Evolutionary conservation across 2,329 filamentous ascomycete genomes (phyloP).

Genomic region (Exophiala bonariae): DNA sequence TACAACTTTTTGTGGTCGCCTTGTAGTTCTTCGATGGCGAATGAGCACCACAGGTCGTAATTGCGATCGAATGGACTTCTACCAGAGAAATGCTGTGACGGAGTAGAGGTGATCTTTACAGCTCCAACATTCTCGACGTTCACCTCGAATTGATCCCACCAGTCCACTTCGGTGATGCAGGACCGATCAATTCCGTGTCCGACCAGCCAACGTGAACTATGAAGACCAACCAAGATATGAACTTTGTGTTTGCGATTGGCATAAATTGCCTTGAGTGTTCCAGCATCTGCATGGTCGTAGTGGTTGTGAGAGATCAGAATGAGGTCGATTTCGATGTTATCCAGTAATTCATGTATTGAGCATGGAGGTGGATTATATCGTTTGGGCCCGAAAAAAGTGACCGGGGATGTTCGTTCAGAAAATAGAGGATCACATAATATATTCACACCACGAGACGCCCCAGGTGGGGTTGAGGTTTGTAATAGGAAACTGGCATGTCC

Average conservation of each 20-base stretch:
- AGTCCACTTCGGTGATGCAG: slow-evolving; percentile 50
- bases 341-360: slow-evolving; percentile 48
- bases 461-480: slow-evolving; percentile 36
- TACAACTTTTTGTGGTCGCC: slow-evolving; percentile 17
- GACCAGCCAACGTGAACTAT: slow-evolving; percentile 28
- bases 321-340: slow-evolving; percentile 43
- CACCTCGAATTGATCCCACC: slow-evolving; percentile 48
- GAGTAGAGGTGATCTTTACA: slow-evolving; percentile 46
- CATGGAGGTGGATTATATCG: slow-evolving; percentile 55
- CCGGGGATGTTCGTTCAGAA: slow-evolving; percentile 49
- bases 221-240: slow-evolving; percentile 45
- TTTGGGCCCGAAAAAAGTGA: slow-evolving; percentile 49
- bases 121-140: slow-evolving; percentile 34
- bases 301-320: slow-evolving; percentile 58
- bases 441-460: slow-evolving; percentile 39
- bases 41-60: slow-evolving; percentile 51
- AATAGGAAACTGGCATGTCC: slow-evolving; percentile 53
- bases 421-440: slow-evolving; percentile 57
- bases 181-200: slow-evolving; percentile 35
- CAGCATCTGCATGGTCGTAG: slow-evolving; percentile 55
- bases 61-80: slow-evolving; percentile 41
- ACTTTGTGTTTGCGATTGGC: slow-evolving; percentile 44
- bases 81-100: slow-evolving; percentile 50
- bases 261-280: slow-evolving; percentile 43
- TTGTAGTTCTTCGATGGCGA: slow-evolving; percentile 37